Conservation (phyloP, 768 basidiomycete genomes). For the Termitomyces sp. region DNA sequence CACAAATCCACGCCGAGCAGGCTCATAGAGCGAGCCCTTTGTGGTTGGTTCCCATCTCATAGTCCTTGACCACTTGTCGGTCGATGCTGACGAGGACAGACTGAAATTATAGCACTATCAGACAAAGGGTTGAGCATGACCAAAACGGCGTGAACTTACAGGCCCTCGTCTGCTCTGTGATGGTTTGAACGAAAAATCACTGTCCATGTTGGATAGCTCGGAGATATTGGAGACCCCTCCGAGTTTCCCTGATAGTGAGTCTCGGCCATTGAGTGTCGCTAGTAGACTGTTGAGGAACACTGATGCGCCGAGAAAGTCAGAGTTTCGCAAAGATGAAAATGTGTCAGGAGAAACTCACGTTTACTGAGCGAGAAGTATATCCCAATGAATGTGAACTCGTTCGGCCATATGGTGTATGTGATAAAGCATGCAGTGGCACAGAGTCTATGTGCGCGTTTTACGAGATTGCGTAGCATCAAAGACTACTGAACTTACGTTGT, state of each 20-base stretch:
- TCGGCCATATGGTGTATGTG: conserved; percentile 5
- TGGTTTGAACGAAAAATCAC: background rate
- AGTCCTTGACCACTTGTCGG: conserved; percentile 8
- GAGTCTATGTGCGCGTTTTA: conserved; percentile 30
- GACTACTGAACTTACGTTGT: conserved; percentile 25
- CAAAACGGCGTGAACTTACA: background rate
- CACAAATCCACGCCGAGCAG: background rate
- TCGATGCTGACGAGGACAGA: conserved; percentile 14
- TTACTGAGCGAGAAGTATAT: conserved; percentile 3
- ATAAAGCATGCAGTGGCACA: conserved; percentile 1
- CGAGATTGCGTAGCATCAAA: conserved; percentile 37
- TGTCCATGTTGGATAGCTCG: conserved; percentile 1
- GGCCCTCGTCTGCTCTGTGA: background rate
- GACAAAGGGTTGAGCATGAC: background rate
- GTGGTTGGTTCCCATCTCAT: background rate
- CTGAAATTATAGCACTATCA: background rate
- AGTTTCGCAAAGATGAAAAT: background rate
- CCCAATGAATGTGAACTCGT: conserved; percentile 1
- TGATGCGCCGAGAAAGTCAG: conserved; percentile 1
- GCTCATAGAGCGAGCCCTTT: conserved; percentile 2
- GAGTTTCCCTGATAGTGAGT: conserved; percentile 17
- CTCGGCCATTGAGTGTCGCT: conserved; percentile 24
- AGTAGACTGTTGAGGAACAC: conserved; percentile 29
- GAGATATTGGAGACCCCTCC: conserved; percentile 14
- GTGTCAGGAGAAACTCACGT: conserved; percentile 18